Percentiles rank a stretch among this genome's conserved stretches.
Evolutionary conservation across 139 green algal species (phyloP).

Genomic region (Gonium pectorale): DNA sequence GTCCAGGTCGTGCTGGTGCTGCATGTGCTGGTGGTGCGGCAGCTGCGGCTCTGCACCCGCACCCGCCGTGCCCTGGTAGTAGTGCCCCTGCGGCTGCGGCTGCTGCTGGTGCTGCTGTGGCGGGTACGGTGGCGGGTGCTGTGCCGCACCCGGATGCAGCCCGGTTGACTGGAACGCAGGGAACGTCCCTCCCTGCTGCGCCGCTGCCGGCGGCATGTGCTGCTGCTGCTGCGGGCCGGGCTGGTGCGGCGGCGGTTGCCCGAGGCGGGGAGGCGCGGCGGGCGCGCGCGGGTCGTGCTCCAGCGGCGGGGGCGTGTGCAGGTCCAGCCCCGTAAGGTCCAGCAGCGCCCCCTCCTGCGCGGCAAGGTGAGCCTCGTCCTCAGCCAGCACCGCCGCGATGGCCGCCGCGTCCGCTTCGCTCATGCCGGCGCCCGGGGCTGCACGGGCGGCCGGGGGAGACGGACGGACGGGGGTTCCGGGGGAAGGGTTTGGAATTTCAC

Average conservation of each 20-base stretch:
- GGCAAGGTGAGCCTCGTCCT: constrained; percentile 16
- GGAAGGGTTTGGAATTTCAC: no score
- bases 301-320: neutral
- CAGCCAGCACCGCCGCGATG: constrained; percentile 42
- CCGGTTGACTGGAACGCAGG: no score
- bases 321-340: constrained; percentile 26
- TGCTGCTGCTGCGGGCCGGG: neutral
- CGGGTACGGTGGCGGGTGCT: neutral
- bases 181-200: no score
- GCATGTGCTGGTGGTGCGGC: neutral
- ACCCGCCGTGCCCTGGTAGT: no score
- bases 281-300: neutral
- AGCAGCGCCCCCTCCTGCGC: neutral
- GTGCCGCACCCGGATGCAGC: neutral
- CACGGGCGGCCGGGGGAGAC: neutral
- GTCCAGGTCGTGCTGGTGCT: constrained; percentile 57
- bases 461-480: neutral
- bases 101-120: constrained; percentile 6
- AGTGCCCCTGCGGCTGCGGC: neutral
- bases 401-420: constrained; percentile 44
- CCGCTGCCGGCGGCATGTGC: no score
- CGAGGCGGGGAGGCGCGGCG: neutral
- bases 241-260: neutral
- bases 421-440: neutral
- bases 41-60: neutral